phyloP scores from a whole-genome alignment of 208 protist species.

The Phytomonas sp. region DNA sequence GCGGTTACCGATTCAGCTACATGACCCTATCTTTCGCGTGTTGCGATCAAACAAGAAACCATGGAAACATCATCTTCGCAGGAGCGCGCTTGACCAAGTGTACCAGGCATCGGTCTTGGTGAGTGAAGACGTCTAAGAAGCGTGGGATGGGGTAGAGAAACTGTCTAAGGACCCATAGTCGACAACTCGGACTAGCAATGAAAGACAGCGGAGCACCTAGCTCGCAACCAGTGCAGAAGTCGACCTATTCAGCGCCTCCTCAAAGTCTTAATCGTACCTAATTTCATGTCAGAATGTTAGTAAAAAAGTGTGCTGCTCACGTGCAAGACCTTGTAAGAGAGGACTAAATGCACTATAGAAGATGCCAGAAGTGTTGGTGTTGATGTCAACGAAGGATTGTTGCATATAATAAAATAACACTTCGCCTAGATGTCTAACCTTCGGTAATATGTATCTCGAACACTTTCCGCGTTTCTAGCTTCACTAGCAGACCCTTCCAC shows the following conservation, averaged over 20 bases:
- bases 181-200: slow-evolving; percentile 37
- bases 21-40: too few relatives aligned
- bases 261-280: neutral
- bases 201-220: slow-evolving; percentile 10
- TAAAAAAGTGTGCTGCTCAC: neutral
- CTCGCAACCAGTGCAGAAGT: slow-evolving; percentile 5
- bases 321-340: neutral
- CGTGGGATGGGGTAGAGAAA: slow-evolving; percentile 35
- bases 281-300: neutral
- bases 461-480: neutral
- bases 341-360: neutral
- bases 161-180: slow-evolving; percentile 37
- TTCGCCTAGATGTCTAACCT: neutral
- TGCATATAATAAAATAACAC: neutral
- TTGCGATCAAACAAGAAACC: slow-evolving; percentile 32
- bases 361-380: neutral
- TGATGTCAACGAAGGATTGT: neutral
- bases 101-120: slow-evolving; percentile 4
- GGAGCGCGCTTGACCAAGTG: slow-evolving; percentile 21
- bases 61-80: slow-evolving; percentile 28
- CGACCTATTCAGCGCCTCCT: neutral
- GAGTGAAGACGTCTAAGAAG: slow-evolving; percentile 48
- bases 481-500: neutral
- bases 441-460: neutral
- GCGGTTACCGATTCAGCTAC: neutral